Evolutionary conservation across 1,284 basidiomycete species (phyloP), one percentile per base, ranked within the genome.

Genomic region (Sporisorium exsertum): DNA sequence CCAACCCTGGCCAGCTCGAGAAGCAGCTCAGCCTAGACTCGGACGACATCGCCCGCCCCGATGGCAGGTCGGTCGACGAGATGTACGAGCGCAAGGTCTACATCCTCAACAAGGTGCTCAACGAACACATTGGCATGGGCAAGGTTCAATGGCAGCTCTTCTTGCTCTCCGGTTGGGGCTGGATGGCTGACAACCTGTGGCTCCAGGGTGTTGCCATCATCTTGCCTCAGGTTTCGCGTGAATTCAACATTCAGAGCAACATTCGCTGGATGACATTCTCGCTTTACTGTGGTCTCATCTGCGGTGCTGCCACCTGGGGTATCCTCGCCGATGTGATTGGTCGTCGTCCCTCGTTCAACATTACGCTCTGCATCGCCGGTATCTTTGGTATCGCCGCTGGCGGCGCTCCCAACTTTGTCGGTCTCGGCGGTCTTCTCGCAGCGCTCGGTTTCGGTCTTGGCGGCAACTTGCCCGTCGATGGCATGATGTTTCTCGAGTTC

Each of bases 401-500:
- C 43, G 83, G 62, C 20, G 83, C 84, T 5, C 79, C 73, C 32
- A 79, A 27, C 69, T 84, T 84, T 64, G 66, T 78, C 52, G 80
- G 70, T 40, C 77, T 85, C 20, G 82, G 80, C 9, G 82, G 81
- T 49, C 59, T 85, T 2, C 59, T 85, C 2, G 82, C 81, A 20
- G 78, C 75, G 27, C 67, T 83, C 16, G 84, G 83, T 27, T 75
- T 84, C 50, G 84, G 84, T 46, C 73, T 85, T 22, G 84, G 84
- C 9, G 83, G 84, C 24, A 81, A 81, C 67, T 61, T 85, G 52
- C 84, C 84, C 29, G 84, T 85, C 27, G 84, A 85, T 66, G 84
- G 84, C 16, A 84, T 84, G 82, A 79, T 85, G 54, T 83, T 85
- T 65, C 72, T 82, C 56, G 83, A 85, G 52, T 84, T 85, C 52